Evolutionary conservation across 441 rosid species (phyloP).

Genomic region (Gossypium davidsonii): DNA sequence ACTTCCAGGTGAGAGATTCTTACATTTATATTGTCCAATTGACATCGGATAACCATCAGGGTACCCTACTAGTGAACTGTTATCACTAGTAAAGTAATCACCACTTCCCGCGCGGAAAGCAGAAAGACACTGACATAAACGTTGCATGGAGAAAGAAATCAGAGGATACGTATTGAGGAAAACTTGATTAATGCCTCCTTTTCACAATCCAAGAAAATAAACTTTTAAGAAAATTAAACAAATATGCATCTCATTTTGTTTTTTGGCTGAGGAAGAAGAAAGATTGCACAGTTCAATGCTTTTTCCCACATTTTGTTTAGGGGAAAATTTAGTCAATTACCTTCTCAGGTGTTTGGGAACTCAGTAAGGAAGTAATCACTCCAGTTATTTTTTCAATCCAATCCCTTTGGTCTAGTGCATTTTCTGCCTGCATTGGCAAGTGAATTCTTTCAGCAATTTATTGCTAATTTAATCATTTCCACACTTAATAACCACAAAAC

Average conservation of each 20-base stretch:
- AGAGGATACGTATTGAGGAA: background rate
- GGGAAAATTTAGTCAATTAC: slow-evolving; percentile 30
- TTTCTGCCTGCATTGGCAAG: slow-evolving; percentile 79
- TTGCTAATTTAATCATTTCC: background rate
- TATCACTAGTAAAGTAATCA: slow-evolving; percentile 60
- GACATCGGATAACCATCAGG: slow-evolving; percentile 50
- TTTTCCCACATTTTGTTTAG: background rate
- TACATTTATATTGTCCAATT: slow-evolving; percentile 41
- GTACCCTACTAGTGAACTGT: slow-evolving; percentile 53
- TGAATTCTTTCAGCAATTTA: slow-evolving; percentile 15
- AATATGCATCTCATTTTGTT: background rate
- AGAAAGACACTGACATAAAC: slow-evolving; percentile 49
- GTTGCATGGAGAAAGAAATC: slow-evolving; percentile 8
- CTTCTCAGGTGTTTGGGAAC: slow-evolving; percentile 69
- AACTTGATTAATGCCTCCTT: background rate
- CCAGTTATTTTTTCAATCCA: slow-evolving; percentile 97
- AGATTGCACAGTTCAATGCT: background rate
- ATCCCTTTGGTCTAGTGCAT: slow-evolving; percentile 85
- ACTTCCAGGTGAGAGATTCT: slow-evolving; percentile 36
- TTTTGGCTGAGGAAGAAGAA: background rate
- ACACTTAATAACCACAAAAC: background rate
- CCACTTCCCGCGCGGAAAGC: slow-evolving; percentile 38
- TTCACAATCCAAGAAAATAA: background rate
- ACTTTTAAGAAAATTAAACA: background rate
- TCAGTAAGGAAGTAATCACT: slow-evolving; percentile 85